These are phyloP conservation scores for Citrus hindsii DNA, from an alignment of 345 rosid genomes.

Conservation along the genomic window DNA sequence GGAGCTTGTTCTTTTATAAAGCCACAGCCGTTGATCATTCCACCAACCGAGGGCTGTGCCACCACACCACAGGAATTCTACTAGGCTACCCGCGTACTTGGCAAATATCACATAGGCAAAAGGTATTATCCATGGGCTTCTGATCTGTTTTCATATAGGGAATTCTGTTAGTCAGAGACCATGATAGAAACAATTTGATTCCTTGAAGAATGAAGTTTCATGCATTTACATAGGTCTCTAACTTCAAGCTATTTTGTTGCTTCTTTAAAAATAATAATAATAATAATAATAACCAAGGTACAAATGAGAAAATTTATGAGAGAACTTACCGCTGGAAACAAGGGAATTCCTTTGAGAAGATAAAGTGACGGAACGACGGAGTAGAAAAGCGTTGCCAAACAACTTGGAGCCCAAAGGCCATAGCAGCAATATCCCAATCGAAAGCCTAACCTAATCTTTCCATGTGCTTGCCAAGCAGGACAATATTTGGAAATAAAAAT, in stretches of 20 bases:
- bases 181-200: background rate
- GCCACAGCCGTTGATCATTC: slow-evolving; percentile 36
- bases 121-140: slow-evolving; percentile 33
- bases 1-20: slow-evolving; percentile 29
- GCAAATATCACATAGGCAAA: slow-evolving; percentile 31
- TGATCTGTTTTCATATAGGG: background rate
- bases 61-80: slow-evolving; percentile 22
- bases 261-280: no score
- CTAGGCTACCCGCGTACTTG: slow-evolving; percentile 16
- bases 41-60: slow-evolving; percentile 36
- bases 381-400: slow-evolving; percentile 24
- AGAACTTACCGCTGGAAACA: slow-evolving; percentile 37
- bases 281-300: background rate
- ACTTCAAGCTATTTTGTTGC: no score
- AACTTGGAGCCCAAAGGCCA: slow-evolving; percentile 49
- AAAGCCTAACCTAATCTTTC: slow-evolving; percentile 47
- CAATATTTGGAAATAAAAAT: slow-evolving; percentile 52
- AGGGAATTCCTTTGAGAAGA: slow-evolving; percentile 29
- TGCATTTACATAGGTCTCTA: no score
- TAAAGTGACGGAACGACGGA: slow-evolving; percentile 26
- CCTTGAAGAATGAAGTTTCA: background rate
- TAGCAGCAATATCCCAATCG: slow-evolving; percentile 43
- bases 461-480: slow-evolving; percentile 47
- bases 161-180: background rate
- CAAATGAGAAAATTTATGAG: no score